Evolutionary conservation across 192 early-diverging fungal species (phyloP), one percentile per base, ranked within the genome.

Genomic region (Coemansia sp.): DNA sequence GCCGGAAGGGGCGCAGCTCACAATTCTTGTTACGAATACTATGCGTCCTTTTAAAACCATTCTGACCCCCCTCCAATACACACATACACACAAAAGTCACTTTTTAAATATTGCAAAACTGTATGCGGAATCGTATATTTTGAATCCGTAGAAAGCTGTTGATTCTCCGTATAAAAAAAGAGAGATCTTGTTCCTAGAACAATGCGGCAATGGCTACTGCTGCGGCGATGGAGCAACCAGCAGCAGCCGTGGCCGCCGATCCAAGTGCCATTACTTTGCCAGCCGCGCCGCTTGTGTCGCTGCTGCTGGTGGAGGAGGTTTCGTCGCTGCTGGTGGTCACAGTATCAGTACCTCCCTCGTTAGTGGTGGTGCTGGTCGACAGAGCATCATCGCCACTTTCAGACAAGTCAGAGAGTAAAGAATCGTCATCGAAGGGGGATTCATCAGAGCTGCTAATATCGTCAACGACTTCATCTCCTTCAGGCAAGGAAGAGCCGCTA

Each of bases 1-100:
- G 15, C 55, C 47, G 42, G 72, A 74, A 47, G 41, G 72, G 72
- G 66, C 62, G 66, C 72, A 74, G 66, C 72, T 74, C 72, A 74
- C 66, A 67, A 26, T 22, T 6, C 60, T 65, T 74, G 72, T 74
- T 74, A 74, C 72, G 61, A 58, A 16, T 61, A 63, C 46, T 56
- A 74, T 68, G 72, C 66, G 66, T 54, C 72, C 72, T 45, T 45
- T 67, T 19, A 67, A 61, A 63, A 65, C 72, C 62, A 43, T 61
- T 74, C 72, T 74, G 72, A 74, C 54, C 72, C 72, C 72, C 52
- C 72, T 15, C 26, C 36, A 13, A 54, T 8, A 64, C 48, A 36
- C 45, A 6, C 7, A 26, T 39, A 62, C 54, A 26, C 19, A 21
- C 0, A 56, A 6, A 36, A 37, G 32, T 21, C 19, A 56, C 26